These are phyloP conservation scores for Albugo candida DNA, from an alignment of 352 stramenopile genomes.

Conservation along the genomic window DNA sequence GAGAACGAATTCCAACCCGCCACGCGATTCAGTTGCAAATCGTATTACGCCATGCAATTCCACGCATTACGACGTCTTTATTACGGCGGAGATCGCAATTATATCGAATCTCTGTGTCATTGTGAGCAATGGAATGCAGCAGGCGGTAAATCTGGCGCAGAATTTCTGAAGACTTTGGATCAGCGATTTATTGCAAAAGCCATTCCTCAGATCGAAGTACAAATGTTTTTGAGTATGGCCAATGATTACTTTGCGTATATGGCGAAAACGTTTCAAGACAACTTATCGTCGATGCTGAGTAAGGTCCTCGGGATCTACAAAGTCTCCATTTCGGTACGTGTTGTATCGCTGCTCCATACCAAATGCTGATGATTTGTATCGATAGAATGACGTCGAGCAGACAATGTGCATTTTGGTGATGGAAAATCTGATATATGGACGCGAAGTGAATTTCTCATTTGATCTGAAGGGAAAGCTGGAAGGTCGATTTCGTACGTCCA, in stretches of 20 bases:
- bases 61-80: conserved; percentile 64
- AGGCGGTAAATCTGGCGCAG: conserved; percentile 69
- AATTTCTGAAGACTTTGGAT: conserved; percentile 73
- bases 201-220: conserved; percentile 68
- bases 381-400: conserved; percentile 33
- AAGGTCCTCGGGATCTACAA: conserved; percentile 80
- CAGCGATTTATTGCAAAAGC: conserved; percentile 77
- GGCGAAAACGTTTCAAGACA: conserved; percentile 73
- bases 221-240: conserved; percentile 81
- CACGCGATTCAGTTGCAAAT: conserved; percentile 74
- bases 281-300: conserved; percentile 71
- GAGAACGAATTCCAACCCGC: conserved; percentile 68
- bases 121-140: conserved; percentile 75
- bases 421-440: conserved; percentile 76
- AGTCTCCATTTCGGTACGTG: conserved; percentile 37
- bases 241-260: conserved; percentile 82
- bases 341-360: too few species aligned
- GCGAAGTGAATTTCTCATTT: conserved; percentile 71
- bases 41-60: conserved; percentile 81
- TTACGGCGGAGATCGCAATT: conserved; percentile 70
- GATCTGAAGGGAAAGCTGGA: conserved; percentile 81
- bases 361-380: neutral
- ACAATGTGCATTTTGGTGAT: conserved; percentile 79
- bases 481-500: conserved; percentile 34
- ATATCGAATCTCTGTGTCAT: conserved; percentile 70